A percentile compares a stretch with the other conserved stretches of the same genome.
These are phyloP conservation scores for Carallia brachiata DNA, from an alignment of 345 rosid species.

Conservation along the genomic window DNA sequence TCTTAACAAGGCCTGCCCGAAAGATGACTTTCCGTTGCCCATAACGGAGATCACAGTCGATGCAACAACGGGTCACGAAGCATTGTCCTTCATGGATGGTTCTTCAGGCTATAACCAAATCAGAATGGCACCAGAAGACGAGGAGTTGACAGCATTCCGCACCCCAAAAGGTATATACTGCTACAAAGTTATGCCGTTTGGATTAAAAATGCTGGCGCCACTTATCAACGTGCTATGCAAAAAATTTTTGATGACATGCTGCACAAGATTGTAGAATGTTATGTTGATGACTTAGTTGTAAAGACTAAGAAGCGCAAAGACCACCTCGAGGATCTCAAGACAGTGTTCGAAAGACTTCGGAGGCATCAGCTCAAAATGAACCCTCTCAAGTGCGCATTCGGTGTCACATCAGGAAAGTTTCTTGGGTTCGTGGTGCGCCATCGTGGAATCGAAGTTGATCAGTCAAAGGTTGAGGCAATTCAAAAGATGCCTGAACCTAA, in stretches of 20 bases:
- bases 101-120: too few species aligned
- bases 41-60: not conserved
- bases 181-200: constrained; percentile 10
- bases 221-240: constrained; percentile 10
- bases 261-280: constrained; percentile 10
- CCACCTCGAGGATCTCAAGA: not conserved
- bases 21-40: not conserved
- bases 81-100: too few species aligned
- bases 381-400: too few species aligned
- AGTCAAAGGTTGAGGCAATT: too few species aligned
- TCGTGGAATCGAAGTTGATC: too few species aligned
- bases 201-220: constrained; percentile 5
- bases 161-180: not conserved
- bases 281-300: constrained; percentile 11
- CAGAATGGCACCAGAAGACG: not conserved
- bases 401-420: too few species aligned
- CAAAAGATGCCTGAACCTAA: not conserved
- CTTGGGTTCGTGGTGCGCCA: too few species aligned
- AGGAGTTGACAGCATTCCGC: not conserved
- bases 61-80: not conserved
- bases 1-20: not conserved
- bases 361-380: too few species aligned
- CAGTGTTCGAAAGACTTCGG: not conserved
- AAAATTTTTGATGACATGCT: constrained; percentile 8
- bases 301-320: not conserved